These are phyloP conservation scores for Kurtzmaniella quercitrusa DNA, from an alignment of 1,139 yeast genomes.

Conservation along the genomic window DNA sequence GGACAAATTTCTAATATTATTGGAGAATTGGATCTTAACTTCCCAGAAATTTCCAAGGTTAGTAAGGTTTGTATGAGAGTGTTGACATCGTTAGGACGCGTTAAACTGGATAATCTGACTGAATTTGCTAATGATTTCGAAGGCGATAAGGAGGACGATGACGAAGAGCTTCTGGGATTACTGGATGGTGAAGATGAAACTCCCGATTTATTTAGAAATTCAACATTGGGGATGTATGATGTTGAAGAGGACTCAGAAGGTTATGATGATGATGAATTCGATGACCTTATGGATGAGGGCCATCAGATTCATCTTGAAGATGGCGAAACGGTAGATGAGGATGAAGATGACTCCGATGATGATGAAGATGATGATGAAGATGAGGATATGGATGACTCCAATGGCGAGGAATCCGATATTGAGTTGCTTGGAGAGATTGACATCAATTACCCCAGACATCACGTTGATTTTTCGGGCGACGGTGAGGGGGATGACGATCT, in stretches of 20 bases:
- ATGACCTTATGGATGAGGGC: slow-evolving; percentile 28
- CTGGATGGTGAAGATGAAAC: slow-evolving; percentile 69
- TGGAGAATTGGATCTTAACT: slow-evolving; percentile 65
- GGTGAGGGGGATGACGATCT: slow-evolving; percentile 28
- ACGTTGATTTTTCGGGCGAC: slow-evolving; percentile 14
- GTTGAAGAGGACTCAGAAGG: slow-evolving; percentile 70
- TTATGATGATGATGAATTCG: slow-evolving; percentile 29
- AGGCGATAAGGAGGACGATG: slow-evolving; percentile 49
- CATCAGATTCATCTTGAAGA: slow-evolving; percentile 8
- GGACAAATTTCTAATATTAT: slow-evolving; percentile 52
- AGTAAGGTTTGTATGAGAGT: slow-evolving; percentile 57
- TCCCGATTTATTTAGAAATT: slow-evolving; percentile 79
- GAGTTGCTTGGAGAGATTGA: slow-evolving; percentile 43
- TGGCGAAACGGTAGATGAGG: slow-evolving; percentile 18
- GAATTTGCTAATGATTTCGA: slow-evolving; percentile 47
- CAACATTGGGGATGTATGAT: slow-evolving; percentile 93
- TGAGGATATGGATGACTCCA: slow-evolving; percentile 11
- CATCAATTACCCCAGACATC: slow-evolving; percentile 16
- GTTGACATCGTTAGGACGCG: slow-evolving; percentile 57
- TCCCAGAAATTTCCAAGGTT: slow-evolving; percentile 60
- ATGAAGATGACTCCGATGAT: slow-evolving; percentile 20
- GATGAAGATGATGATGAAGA: slow-evolving; percentile 18
- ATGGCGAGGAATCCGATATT: slow-evolving; percentile 27
- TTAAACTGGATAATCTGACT: slow-evolving; percentile 56
- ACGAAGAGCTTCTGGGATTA: slow-evolving; percentile 13